These are phyloP conservation scores for Scytalidium sp. DNA, from an alignment of 2,329 filamentous ascomycete genomes.

Conservation along the genomic window DNA sequence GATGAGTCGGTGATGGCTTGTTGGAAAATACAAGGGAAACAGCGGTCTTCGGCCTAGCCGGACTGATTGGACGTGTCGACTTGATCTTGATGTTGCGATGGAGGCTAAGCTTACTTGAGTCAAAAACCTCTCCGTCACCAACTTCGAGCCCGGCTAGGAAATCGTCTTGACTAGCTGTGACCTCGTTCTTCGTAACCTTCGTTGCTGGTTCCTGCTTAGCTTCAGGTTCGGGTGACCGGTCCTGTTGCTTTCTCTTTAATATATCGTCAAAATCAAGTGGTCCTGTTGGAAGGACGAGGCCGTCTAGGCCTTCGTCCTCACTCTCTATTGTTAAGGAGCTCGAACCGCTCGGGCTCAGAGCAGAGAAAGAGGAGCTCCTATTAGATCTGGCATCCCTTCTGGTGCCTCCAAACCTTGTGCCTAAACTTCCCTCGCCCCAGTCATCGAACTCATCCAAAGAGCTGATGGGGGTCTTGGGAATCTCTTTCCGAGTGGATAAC, in stretches of 20 bases:
- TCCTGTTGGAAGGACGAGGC: constrained; percentile 80
- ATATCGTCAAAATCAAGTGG: constrained; percentile 81
- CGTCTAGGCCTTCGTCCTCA: constrained; percentile 88
- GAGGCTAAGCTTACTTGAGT: constrained; percentile 74
- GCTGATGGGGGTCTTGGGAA: constrained; percentile 58
- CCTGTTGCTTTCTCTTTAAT: constrained; percentile 67
- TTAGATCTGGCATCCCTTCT: constrained; percentile 74
- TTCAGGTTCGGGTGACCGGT: constrained; percentile 51
- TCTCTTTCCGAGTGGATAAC: constrained; percentile 57
- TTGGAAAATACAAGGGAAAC: constrained; percentile 91
- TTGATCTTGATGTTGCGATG: constrained; percentile 93
- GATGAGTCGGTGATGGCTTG: constrained; percentile 50
- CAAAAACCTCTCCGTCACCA: constrained; percentile 78
- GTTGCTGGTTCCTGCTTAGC: constrained; percentile 32
- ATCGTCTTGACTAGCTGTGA: constrained; percentile 55
- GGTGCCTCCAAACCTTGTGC: constrained; percentile 86
- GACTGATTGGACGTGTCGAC: constrained; percentile 64
- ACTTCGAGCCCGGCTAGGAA: constrained; percentile 86
- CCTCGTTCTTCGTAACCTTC: constrained; percentile 10
- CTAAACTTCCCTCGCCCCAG: constrained; percentile 90
- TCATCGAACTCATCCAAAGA: constrained; percentile 78
- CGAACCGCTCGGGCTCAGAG: constrained; percentile 86
- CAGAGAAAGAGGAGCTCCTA: constrained; percentile 83
- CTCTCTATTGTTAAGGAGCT: constrained; percentile 91
- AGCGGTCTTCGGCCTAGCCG: constrained; percentile 68